Base-by-base conservation (phyloP, 257 asterid genomes). In the Salvia splendens region DNA sequence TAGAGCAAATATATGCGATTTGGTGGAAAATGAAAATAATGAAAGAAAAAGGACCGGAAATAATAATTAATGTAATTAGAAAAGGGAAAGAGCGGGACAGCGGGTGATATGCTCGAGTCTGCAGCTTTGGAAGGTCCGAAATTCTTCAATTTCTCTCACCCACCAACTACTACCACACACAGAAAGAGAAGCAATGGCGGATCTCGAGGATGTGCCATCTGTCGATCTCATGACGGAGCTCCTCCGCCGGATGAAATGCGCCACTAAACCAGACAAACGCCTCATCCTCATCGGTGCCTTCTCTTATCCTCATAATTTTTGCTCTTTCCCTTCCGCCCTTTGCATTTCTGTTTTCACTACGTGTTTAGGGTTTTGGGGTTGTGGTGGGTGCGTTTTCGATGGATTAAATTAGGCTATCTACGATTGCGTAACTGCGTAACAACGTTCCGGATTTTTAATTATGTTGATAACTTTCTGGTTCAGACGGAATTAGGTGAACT, bases 221-320 rank as follows among this genome's bases (percentile, higher is more conserved):
- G 80, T 77, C 42, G 93, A 84, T 78, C 89, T 88, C 54, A 82
- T 88, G 95, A 59, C 91, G 73, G 95, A 91, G 79, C 83, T 88
- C 58, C 95, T 91, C 73, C 88, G 87, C 75, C 95, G 95, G 8
- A 73, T 86, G 86, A 91, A 82, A 72, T 88, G 95, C 58, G 78
- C 90, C 65, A 57, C 57, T 74, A 87, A 88, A 58, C 97, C 97
- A 6, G 96, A 90, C 81, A 90, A 87, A 69, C 91, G 97, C 77
- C 92, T 90, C 78, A 88, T 90, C 74, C 96, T 90, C 79, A 75
- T 90, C 12, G 97, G 97, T 87, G 38, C 14, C 33, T 17, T 36
- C 33, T 45, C 43, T 3, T 8, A 10, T 48, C 70, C 64, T 53
- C 49, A 10, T 53, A 10, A 24, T 73, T 58, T 64, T n/a, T 32